phyloP scores from a whole-genome alignment of 257 asterid genomes.

The Petunia secreta region DNA sequence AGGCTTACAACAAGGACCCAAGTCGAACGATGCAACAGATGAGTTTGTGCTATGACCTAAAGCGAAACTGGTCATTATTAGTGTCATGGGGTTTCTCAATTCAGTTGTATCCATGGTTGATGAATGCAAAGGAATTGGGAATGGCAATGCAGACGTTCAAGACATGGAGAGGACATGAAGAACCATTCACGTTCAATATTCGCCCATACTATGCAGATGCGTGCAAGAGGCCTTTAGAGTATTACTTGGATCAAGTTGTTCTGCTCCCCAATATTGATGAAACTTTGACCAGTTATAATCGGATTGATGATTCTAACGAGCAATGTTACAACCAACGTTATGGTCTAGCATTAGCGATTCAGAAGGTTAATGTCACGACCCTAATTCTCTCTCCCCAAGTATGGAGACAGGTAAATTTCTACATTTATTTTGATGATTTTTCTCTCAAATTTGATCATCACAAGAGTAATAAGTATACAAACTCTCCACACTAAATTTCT shows the following conservation, averaged over 20 bases:
- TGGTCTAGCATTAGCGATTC: not conserved
- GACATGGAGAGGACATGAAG: conserved; percentile 5
- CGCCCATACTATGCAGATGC: not conserved
- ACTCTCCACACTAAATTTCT: not conserved
- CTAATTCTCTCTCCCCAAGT: not conserved
- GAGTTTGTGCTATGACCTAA: conserved; percentile 21
- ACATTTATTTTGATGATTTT: not conserved
- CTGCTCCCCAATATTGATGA: not conserved
- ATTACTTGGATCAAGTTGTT: not conserved
- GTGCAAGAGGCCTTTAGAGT: not conserved
- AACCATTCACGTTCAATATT: conserved; percentile 18
- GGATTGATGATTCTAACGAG: too few species aligned
- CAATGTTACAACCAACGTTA: not conserved
- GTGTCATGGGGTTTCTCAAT: conserved; percentile 26
- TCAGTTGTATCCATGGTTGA: too few species aligned
- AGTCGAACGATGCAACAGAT: conserved; percentile 15
- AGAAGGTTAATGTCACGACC: conserved; percentile 16
- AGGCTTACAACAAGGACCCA: conserved; percentile 16
- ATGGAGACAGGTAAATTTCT: conserved; percentile 19
- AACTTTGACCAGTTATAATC: not conserved
- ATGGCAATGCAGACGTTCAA: conserved; percentile 25
- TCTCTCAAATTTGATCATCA: not conserved
- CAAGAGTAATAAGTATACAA: not conserved
- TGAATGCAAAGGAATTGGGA: not conserved
- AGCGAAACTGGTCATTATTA: conserved; percentile 21